Base-by-base conservation (phyloP, 2,329 filamentous ascomycete genomes). In the Cladosporium oxysporum region DNA sequence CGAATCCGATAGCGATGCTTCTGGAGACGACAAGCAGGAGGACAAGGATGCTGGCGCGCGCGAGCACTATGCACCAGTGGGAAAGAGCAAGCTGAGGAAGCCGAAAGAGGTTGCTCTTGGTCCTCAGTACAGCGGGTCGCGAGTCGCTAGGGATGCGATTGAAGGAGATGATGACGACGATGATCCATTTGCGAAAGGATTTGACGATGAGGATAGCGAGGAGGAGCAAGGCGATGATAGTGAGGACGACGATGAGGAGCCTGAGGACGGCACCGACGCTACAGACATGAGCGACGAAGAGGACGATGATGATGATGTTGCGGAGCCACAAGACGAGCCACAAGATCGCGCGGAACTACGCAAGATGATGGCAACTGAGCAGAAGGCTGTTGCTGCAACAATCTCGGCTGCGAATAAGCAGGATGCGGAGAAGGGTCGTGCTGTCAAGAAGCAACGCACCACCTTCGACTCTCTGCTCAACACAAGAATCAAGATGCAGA, bases 391-490 rank as follows among this genome's bases (percentile, higher is more conserved):
- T 44, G 83, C 89, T 7, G 84, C 87, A 21, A 88, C 87, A 10
- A 81, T 90, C 49, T 85, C 86, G 1, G 83, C 89, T 73, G 89
- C 90, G 1, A 88, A 88, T 62, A 88, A 90, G 74, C 87, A 87
- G 62, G 95, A 98, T 75, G 88, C 90, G 5, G 87, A 89, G 50
- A 98, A 98, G 78, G 95, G 95, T 14, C 81, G 86, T 64, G 94
- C 94, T 0, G 91, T 99, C 44, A 94, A 93, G 72, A 83, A 88
- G 66, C 95, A 99, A 79, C 88, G 93, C 61, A 90, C 89, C 68
- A 88, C 90, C 0, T 99, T 97, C 74, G 94, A 98, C 71, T 87
- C 91, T 0, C 86, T 98, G 0, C 85, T 99, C 35, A 96, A 97
- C 79, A 86, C 93, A 16, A 89, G 95, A 23, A 97, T 99, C 74